These are phyloP conservation scores for Kalanchoe fedtschenkoi DNA, from an alignment of 164 flowering plant genomes.

Conservation along the genomic window DNA sequence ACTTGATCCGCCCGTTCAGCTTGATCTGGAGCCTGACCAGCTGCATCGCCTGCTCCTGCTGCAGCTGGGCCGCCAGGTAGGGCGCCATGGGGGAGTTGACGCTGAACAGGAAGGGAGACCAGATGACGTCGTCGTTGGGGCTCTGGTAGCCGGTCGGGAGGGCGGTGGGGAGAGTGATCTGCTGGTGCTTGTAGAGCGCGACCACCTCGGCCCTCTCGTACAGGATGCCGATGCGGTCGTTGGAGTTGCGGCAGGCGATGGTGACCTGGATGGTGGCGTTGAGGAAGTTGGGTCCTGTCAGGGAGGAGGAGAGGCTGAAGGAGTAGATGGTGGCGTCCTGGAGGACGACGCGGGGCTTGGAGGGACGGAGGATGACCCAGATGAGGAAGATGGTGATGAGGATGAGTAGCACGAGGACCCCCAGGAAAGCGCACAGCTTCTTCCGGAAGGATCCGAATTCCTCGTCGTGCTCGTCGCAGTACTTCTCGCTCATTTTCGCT, in stretches of 20 bases:
- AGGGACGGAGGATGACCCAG: constrained; percentile 26
- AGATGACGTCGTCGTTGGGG: constrained; percentile 13
- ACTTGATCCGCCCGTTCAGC: constrained; percentile 11
- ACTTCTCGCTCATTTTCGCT: not conserved
- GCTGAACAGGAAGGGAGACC: constrained; percentile 16
- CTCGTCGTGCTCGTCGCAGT: constrained; percentile 4
- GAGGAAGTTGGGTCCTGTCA: constrained; percentile 14
- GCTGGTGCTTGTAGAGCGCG: constrained; percentile 2
- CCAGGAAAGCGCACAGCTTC: not conserved
- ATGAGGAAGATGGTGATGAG: constrained; percentile 18
- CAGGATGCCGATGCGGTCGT: constrained; percentile 19
- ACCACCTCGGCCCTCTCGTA: constrained; percentile 16
- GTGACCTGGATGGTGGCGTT: constrained; percentile 22
- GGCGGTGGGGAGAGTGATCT: not conserved
- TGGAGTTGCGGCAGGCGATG: constrained; percentile 22
- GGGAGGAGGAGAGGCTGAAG: constrained; percentile 14
- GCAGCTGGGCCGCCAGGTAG: constrained; percentile 6
- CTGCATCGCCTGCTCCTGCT: constrained; percentile 6
- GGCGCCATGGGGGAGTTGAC: constrained; percentile 13
- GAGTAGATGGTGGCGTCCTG: constrained; percentile 17
- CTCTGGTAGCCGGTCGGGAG: constrained; percentile 12
- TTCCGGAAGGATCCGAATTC: not conserved
- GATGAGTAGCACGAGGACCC: constrained; percentile 11
- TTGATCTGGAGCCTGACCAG: constrained; percentile 8
- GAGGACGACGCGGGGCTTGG: constrained; percentile 15